phyloP scores from a whole-genome alignment of 2,329 filamentous ascomycete species.

The Ophiostoma ulmi region DNA sequence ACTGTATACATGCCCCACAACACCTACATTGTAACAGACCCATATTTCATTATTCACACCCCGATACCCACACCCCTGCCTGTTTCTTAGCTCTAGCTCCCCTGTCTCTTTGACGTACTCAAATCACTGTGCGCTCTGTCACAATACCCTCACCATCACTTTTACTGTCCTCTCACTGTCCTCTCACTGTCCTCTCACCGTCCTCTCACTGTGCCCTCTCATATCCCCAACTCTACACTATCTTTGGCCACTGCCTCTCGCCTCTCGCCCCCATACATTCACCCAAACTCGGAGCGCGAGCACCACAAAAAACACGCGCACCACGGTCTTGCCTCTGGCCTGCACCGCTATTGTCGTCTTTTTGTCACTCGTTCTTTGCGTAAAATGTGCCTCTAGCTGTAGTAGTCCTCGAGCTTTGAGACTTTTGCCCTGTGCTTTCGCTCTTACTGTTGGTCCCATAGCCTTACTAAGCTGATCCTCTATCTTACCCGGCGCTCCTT shows the following conservation, averaged over 20 bases:
- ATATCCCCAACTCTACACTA: conserved; percentile 23
- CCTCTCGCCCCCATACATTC: conserved; percentile 23
- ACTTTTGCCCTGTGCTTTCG: neutral
- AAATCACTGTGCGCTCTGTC: neutral
- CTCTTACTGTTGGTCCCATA: neutral
- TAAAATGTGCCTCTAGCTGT: neutral
- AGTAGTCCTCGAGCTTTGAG: neutral
- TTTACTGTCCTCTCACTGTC: neutral
- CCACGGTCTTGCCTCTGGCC: conserved; percentile 20
- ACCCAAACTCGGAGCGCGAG: conserved; percentile 24
- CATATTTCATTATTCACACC: conserved; percentile 9
- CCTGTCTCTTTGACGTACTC: conserved; percentile 12
- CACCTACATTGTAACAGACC: neutral
- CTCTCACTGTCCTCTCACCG: neutral
- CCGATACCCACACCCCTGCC: conserved; percentile 5
- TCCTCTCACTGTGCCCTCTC: conserved; percentile 13
- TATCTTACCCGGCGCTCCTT: conserved; percentile 15
- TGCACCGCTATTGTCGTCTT: conserved; percentile 7
- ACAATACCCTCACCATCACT: conserved; percentile 8
- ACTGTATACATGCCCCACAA: conserved; percentile 17
- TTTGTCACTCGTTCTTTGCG: neutral
- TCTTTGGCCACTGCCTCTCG: conserved; percentile 20
- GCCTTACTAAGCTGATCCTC: conserved; percentile 12
- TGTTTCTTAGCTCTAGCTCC: conserved; percentile 11
- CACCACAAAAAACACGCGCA: conserved; percentile 23